These are phyloP conservation scores for Mortierella sp. DNA, from an alignment of 371 early-diverging fungal genomes.

Conservation along the genomic window DNA sequence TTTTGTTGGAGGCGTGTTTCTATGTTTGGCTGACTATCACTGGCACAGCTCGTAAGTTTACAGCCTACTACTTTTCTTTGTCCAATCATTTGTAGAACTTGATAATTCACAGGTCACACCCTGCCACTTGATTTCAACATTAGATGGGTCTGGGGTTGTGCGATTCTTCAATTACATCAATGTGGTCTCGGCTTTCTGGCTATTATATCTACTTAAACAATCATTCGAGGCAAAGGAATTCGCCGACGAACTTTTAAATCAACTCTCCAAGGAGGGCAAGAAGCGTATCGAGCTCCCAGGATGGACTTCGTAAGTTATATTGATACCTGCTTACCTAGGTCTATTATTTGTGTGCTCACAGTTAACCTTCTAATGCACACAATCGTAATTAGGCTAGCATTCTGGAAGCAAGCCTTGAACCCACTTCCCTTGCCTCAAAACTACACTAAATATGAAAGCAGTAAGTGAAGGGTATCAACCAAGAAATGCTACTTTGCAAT, in stretches of 20 bases:
- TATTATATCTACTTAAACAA: conserved; percentile 36
- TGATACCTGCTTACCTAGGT: neutral
- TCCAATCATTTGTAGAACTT: neutral
- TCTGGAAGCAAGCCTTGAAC: conserved; percentile 61
- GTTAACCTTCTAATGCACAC: neutral
- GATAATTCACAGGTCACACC: neutral
- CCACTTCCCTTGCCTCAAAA: conserved; percentile 61
- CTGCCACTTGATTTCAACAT: neutral
- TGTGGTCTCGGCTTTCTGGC: conserved; percentile 29
- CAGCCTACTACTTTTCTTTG: neutral
- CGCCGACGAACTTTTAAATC: conserved; percentile 19
- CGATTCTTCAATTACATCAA: conserved; percentile 44
- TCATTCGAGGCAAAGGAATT: conserved; percentile 26
- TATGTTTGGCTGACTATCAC: conserved; percentile 37
- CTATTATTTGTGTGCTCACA: neutral
- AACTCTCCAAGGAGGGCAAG: conserved; percentile 38
- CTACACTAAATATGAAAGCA: conserved; percentile 62
- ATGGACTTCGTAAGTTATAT: conserved; percentile 28
- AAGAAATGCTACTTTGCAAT: neutral
- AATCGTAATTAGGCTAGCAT: conserved; percentile 21
- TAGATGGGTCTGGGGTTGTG: conserved; percentile 32
- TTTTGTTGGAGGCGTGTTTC: conserved; percentile 19
- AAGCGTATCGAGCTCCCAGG: conserved; percentile 26
- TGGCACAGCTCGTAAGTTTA: conserved; percentile 37
- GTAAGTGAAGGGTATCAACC: conserved; percentile 48